Percentiles rank a stretch among this genome's conserved stretches.
Evolutionary conservation across 2,329 filamentous ascomycete species (phyloP).

Genomic region (Aaosphaeria arxii): DNA sequence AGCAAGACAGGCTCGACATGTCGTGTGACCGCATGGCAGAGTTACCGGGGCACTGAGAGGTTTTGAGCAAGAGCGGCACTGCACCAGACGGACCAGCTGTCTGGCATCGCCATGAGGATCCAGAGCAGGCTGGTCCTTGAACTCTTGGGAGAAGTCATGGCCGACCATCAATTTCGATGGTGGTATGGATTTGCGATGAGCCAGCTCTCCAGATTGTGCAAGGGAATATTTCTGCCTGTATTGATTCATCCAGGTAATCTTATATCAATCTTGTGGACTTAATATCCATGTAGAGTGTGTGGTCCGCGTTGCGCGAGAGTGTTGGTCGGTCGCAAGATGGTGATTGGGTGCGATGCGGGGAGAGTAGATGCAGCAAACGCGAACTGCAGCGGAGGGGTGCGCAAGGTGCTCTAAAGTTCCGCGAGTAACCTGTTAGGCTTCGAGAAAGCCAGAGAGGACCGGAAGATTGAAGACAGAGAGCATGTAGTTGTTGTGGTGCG

Average conservation of each 20-base stretch:
- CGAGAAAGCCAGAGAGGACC: no score
- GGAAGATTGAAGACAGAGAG: no score
- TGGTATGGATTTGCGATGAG: slow-evolving; percentile 22
- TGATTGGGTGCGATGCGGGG: no score
- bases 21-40: slow-evolving; percentile 74
- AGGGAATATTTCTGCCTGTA: slow-evolving; percentile 29
- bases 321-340: no score
- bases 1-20: slow-evolving; percentile 76
- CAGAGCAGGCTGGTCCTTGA: slow-evolving; percentile 37
- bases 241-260: slow-evolving; percentile 30
- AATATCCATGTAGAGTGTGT: background rate
- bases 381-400: no score
- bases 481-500: no score
- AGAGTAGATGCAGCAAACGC: no score
- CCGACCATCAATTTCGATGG: slow-evolving; percentile 42
- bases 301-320: background rate
- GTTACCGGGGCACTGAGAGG: slow-evolving; percentile 68
- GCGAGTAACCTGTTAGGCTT: no score
- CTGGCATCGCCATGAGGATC: slow-evolving; percentile 57
- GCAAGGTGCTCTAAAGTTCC: no score
- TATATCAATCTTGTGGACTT: background rate
- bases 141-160: slow-evolving; percentile 32
- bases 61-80: slow-evolving; percentile 71
- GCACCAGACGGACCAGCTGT: slow-evolving; percentile 68
- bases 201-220: slow-evolving; percentile 30